These are phyloP conservation scores for Epichloe gansuensis DNA, from an alignment of 2,329 filamentous ascomycete species.

Conservation along the genomic window DNA sequence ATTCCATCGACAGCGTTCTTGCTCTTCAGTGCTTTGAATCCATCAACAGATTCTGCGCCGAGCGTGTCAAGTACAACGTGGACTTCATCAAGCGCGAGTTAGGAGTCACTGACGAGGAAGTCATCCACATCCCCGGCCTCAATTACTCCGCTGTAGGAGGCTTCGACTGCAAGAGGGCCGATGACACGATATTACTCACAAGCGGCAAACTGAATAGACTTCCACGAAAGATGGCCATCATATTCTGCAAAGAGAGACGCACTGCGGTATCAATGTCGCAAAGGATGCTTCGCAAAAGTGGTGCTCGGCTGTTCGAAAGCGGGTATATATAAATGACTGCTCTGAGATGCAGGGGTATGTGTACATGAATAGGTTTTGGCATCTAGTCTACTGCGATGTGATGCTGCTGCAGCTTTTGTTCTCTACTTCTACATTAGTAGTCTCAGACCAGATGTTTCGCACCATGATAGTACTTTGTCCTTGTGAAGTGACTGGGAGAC, in stretches of 20 bases:
- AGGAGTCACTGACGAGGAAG: conserved; percentile 10
- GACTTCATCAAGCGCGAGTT: conserved; percentile 12
- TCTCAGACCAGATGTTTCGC: too few species aligned
- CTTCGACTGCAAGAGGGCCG: background rate
- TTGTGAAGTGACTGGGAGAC: too few species aligned
- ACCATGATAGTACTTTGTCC: too few species aligned
- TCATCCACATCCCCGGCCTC: conserved; percentile 13
- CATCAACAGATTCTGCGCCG: conserved; percentile 3
- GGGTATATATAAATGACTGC: too few species aligned
- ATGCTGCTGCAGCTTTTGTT: too few species aligned
- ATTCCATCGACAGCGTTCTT: conserved; percentile 4
- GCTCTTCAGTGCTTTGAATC: background rate
- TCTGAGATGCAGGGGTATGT: too few species aligned
- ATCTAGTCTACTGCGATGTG: too few species aligned
- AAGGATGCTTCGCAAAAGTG: conserved; percentile 6
- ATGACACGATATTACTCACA: background rate
- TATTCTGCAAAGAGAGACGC: conserved; percentile 12
- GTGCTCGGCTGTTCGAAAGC: conserved; percentile 3
- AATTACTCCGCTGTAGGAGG: conserved; percentile 1
- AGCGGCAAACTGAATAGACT: conserved; percentile 6
- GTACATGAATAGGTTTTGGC: too few species aligned
- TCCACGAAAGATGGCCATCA: conserved; percentile 12
- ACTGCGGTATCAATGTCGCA: conserved; percentile 12
- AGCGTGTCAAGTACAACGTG: conserved; percentile 11
- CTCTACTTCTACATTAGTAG: too few species aligned